Conservation (phyloP, 2,329 filamentous ascomycete species). For the Pseudogymnoascus sp. region DNA sequence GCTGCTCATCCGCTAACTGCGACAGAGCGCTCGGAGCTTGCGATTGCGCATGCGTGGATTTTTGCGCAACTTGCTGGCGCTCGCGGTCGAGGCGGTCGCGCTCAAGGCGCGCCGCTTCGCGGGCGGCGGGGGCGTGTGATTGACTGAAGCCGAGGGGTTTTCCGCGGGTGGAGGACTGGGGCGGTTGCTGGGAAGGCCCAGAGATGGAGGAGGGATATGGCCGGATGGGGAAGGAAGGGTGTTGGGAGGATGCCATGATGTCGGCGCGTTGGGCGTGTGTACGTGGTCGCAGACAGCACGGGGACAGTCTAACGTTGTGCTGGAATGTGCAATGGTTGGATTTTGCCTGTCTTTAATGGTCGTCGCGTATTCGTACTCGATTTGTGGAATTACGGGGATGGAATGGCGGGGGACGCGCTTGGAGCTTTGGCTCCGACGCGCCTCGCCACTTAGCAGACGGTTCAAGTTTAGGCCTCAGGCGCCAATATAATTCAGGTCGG, state of each 20-base stretch:
- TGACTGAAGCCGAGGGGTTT: conserved; percentile 27
- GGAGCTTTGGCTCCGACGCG: conserved; percentile 7
- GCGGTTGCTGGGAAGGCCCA: conserved; percentile 31
- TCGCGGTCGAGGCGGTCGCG: conserved; percentile 30
- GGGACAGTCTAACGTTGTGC: not conserved
- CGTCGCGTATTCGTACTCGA: conserved; percentile 1
- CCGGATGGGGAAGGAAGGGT: conserved; percentile 43
- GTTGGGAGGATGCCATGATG: conserved; percentile 38
- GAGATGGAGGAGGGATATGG: conserved; percentile 34
- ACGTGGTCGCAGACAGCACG: not conserved
- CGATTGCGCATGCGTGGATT: conserved; percentile 28
- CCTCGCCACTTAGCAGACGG: not conserved
- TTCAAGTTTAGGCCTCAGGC: not conserved
- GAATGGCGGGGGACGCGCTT: not conserved
- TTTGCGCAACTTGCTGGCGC: conserved; percentile 17
- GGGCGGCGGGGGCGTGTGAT: conserved; percentile 18
- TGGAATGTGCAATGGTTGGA: not conserved
- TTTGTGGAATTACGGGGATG: not conserved
- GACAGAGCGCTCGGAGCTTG: conserved; percentile 18
- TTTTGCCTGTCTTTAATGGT: not conserved
- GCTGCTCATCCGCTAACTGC: conserved; percentile 73
- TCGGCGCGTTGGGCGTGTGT: not conserved
- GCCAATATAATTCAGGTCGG: not conserved
- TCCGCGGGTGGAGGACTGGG: conserved; percentile 42
- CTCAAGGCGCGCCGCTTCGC: conserved; percentile 34